Evolutionary conservation across 441 rosid species (phyloP).

Genomic region (Adansonia madagascariensis): DNA sequence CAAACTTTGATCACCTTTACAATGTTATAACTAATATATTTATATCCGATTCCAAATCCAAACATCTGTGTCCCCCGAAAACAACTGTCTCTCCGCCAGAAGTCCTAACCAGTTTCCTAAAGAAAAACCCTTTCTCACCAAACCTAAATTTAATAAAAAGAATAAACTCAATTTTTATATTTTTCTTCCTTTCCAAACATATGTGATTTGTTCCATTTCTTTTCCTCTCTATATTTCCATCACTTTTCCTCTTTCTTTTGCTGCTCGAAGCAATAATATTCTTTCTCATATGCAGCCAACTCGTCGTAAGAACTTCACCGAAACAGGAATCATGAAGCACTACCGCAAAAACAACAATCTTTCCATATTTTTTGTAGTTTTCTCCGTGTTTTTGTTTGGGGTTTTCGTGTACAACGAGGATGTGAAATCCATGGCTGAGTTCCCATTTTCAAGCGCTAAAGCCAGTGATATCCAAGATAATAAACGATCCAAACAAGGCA

Average conservation of each 20-base stretch:
- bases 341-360: constrained; percentile 71
- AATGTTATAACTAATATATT: neutral
- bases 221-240: constrained; percentile 38
- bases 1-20: too few relatives aligned
- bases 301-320: constrained; percentile 55
- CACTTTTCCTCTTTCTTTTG: constrained; percentile 26
- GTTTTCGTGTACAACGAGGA: constrained; percentile 90
- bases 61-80: neutral
- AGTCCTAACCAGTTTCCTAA: constrained; percentile 52
- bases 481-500: constrained; percentile 30
- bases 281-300: constrained; percentile 52
- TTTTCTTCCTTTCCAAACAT: constrained; percentile 35
- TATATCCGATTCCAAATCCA: neutral
- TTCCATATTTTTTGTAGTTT: constrained; percentile 69
- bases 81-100: constrained; percentile 61
- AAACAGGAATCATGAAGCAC: constrained; percentile 75
- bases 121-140: constrained; percentile 74
- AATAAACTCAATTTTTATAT: constrained; percentile 1
- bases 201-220: constrained; percentile 25
- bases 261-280: neutral
- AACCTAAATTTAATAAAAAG: constrained; percentile 48
- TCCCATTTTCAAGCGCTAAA: constrained; percentile 68
- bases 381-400: constrained; percentile 74
- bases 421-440: constrained; percentile 82
- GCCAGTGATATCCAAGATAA: constrained; percentile 44